Evolutionary conservation across 495 filamentous ascomycete genomes (phyloP), one percentile per base, ranked within the genome.

Genomic region (Hypoxylon fragiforme): DNA sequence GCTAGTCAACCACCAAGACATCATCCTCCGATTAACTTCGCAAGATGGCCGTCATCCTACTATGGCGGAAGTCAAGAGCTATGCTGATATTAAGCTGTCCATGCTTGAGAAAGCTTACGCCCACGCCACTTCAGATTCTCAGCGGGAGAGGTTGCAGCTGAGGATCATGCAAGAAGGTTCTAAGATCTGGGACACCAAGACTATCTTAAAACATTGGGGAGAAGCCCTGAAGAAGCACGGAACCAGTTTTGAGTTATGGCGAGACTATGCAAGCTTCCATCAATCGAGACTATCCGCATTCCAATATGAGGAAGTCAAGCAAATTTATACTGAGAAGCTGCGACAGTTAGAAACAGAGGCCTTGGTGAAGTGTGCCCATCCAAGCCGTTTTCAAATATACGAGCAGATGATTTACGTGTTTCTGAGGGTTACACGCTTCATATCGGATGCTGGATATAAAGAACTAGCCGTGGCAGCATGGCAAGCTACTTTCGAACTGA

Each of bases 401-500:
- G 67, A 73, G 12, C 77, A 87, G 46, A 80, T 85, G 16, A 67
- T 87, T 2, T 90, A 96, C 65, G 68, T 94, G 2, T 79, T 97
- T 24, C 72, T 95, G 9, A 81, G 91, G 32, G 43, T 85, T 39
- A 90, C 90, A 0, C 67, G 84, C 3, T 86, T 92, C 59, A 78
- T 94, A 44, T 75, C 80, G 15, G 90, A 97, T 67, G 76, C 90
- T 22, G 94, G 94, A 0, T 94, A 85, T 64, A 63, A 74, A n/a
- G 94, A 97, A 64, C 73, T 86, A 30, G 84, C 88, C 3, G 73
- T 87, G 1, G 90, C 86, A 13, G 75, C 87, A 8, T 96, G 95
- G 90, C 94, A 98, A 66, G 86, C 81, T 7, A 60, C 87, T 4
- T 73, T 97, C 3, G 94, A 97, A 65, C 76, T 89, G 38, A 80